These are phyloP conservation scores for Aspergillus fijiensis DNA, from an alignment of 2,329 filamentous ascomycete species.

Conservation along the genomic window DNA sequence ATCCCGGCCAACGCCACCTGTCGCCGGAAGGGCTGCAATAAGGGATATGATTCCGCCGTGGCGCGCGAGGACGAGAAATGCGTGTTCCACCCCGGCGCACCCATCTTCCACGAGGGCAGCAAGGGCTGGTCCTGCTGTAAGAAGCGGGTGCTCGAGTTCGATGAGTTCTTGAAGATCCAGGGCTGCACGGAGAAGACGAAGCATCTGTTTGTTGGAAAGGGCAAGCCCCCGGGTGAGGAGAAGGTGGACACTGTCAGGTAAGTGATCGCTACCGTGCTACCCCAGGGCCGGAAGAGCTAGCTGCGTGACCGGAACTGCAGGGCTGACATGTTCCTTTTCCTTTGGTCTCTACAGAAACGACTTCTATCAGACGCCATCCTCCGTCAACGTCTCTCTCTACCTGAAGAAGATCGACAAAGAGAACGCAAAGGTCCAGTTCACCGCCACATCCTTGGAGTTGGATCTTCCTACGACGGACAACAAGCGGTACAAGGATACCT, in stretches of 20 bases:
- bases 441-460: conserved; percentile 62
- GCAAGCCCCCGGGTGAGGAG: conserved; percentile 69
- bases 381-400: conserved; percentile 88
- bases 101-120: conserved; percentile 96
- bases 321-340: not conserved
- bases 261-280: conserved; percentile 24
- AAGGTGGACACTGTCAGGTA: conserved; percentile 74
- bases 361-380: conserved; percentile 87
- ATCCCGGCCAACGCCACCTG: conserved; percentile 75
- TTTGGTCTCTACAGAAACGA: conserved; percentile 60
- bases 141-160: conserved; percentile 89
- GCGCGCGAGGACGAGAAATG: conserved; percentile 72
- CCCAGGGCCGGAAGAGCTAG: not conserved
- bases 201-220: conserved; percentile 80
- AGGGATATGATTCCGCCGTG: conserved; percentile 59
- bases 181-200: conserved; percentile 79
- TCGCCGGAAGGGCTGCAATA: conserved; percentile 72
- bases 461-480: conserved; percentile 83
- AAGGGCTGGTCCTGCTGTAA: conserved; percentile 99
- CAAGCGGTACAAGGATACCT: conserved; percentile 74
- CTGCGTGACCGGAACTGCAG: not conserved
- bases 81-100: conserved; percentile 81
- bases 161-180: conserved; percentile 94
- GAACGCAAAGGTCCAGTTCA: conserved; percentile 70
- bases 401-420: conserved; percentile 95